Conservation (phyloP, 2,329 filamentous ascomycete species). For the Huntiella savannae region DNA sequence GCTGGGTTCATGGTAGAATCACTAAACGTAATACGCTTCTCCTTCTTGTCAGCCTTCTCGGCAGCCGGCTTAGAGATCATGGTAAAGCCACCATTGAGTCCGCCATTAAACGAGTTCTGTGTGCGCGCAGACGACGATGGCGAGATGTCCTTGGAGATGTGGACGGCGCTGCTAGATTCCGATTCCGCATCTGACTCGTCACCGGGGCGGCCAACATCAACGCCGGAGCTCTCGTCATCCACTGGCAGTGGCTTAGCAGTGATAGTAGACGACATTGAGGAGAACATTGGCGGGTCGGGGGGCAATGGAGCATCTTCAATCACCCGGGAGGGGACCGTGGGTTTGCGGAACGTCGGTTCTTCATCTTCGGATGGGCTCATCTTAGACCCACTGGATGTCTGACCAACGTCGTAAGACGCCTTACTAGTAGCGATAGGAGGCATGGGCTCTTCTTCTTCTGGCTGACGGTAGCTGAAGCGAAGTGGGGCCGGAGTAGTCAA, state of each 20-base stretch:
- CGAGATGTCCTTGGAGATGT: constrained; percentile 37
- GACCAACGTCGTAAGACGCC: constrained; percentile 27
- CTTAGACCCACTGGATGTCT: constrained; percentile 24
- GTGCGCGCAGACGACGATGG: constrained; percentile 34
- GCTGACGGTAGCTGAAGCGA: constrained; percentile 24
- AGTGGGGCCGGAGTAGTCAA: constrained; percentile 31
- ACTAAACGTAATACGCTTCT: constrained; percentile 3
- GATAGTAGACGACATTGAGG: constrained; percentile 13
- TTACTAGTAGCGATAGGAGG: constrained; percentile 39
- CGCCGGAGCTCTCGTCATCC: constrained; percentile 21
- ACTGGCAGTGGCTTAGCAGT: background rate
- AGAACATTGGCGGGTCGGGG: constrained; percentile 23
- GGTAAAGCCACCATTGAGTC: constrained; percentile 27
- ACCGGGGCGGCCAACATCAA: constrained; percentile 22
- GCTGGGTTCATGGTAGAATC: constrained; percentile 1
- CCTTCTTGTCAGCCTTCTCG: constrained; percentile 1
- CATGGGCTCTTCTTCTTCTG: constrained; percentile 21
- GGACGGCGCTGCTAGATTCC: constrained; percentile 39
- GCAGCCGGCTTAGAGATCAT: constrained; percentile 19
- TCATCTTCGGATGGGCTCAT: constrained; percentile 10
- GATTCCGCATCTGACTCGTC: constrained; percentile 29
- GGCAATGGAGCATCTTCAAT: constrained; percentile 22
- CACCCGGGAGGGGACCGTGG: constrained; percentile 11
- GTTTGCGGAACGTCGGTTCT: constrained; percentile 6
- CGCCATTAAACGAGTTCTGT: constrained; percentile 34